Percentiles rank a stretch among this genome's conserved stretches.
Conservation (phyloP, 805 yeast species). For the Priceomyces medius region DNA sequence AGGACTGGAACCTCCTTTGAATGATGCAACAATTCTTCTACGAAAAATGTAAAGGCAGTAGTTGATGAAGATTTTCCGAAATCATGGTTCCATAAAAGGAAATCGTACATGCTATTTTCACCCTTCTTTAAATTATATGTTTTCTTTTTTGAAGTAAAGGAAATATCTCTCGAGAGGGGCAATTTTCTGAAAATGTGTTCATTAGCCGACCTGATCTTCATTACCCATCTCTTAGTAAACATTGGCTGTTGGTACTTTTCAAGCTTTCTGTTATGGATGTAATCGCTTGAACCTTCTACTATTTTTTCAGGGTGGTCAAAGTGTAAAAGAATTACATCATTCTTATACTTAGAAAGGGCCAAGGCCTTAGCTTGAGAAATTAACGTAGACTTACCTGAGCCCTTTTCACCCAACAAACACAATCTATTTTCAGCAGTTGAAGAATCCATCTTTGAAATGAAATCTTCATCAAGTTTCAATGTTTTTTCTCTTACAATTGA, state of each 20-base stretch:
- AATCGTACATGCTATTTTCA: conserved; percentile 43
- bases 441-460: conserved; percentile 34
- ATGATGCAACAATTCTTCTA: conserved; percentile 50
- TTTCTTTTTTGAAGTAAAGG: conserved; percentile 31
- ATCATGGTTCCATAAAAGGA: conserved; percentile 38
- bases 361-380: conserved; percentile 69
- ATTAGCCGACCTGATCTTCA: conserved; percentile 42
- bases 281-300: conserved; percentile 74
- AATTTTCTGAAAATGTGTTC: conserved; percentile 32
- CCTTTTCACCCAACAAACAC: conserved; percentile 65
- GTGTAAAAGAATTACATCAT: conserved; percentile 54
- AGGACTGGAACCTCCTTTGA: conserved; percentile 58
- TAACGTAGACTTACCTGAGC: conserved; percentile 76
- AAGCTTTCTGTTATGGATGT: conserved; percentile 49
- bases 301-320: conserved; percentile 60
- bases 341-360: conserved; percentile 32
- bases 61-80: conserved; percentile 40
- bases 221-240: conserved; percentile 61
- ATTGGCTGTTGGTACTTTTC: conserved; percentile 72
- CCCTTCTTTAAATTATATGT: conserved; percentile 32
- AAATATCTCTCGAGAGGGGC: conserved; percentile 34
- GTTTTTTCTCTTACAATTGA: conserved; percentile 57
- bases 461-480: conserved; percentile 33
- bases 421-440: conserved; percentile 45
- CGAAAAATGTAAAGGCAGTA: conserved; percentile 50